These are phyloP conservation scores for Metschnikowia proteae DNA, from an alignment of 805 yeast genomes.

Conservation along the genomic window DNA sequence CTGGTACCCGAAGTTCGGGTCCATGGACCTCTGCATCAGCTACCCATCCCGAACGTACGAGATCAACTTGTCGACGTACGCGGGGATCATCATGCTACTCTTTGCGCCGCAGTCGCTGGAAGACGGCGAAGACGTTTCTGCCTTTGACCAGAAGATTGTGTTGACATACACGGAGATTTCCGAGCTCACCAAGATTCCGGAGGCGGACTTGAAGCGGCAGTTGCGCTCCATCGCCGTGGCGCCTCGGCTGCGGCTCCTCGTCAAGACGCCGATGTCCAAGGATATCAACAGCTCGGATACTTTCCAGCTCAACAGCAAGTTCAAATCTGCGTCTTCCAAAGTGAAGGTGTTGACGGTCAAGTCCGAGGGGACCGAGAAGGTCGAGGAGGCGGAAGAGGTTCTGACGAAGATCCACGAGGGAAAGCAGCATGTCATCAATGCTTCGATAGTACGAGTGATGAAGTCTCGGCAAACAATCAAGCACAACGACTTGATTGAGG, in stretches of 20 bases:
- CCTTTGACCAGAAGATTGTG: slow-evolving; percentile 48
- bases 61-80: slow-evolving; percentile 73
- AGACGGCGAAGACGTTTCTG: slow-evolving; percentile 31
- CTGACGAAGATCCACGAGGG: slow-evolving; percentile 57
- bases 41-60: slow-evolving; percentile 71
- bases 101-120: slow-evolving; percentile 48
- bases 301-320: slow-evolving; percentile 64
- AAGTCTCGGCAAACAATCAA: slow-evolving; percentile 60
- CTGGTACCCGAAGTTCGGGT: slow-evolving; percentile 86
- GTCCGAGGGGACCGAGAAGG: slow-evolving; percentile 15
- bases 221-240: slow-evolving; percentile 82
- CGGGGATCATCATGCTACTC: slow-evolving; percentile 72
- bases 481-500: slow-evolving; percentile 67
- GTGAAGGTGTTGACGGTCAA: slow-evolving; percentile 72
- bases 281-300: slow-evolving; percentile 61
- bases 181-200: slow-evolving; percentile 67
- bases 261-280: slow-evolving; percentile 70
- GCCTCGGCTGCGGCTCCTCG: slow-evolving; percentile 70
- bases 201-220: slow-evolving; percentile 67
- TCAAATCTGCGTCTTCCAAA: slow-evolving; percentile 62
- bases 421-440: slow-evolving; percentile 67
- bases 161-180: slow-evolving; percentile 61
- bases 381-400: slow-evolving; percentile 51
- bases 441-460: slow-evolving; percentile 86
- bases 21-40: slow-evolving; percentile 71